Conservation (phyloP, 129 eudicot genomes). For the Flaveria brownii region DNA sequence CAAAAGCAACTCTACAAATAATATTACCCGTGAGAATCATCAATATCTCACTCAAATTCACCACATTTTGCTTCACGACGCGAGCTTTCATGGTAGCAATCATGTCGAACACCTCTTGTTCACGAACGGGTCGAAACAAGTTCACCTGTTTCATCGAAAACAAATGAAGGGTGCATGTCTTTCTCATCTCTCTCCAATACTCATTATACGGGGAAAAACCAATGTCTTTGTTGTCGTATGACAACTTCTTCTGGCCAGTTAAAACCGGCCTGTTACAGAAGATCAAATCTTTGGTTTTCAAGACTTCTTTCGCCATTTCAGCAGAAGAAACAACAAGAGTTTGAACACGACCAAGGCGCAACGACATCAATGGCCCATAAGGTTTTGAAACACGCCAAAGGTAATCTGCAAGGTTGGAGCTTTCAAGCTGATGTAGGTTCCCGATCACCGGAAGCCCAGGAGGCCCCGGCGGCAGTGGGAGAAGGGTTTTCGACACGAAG, state of each 20-base stretch:
- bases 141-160: constrained; percentile 38
- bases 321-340: constrained; percentile 44
- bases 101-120: constrained; percentile 40
- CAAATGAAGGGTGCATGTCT: constrained; percentile 38
- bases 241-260: constrained; percentile 25
- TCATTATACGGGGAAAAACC: constrained; percentile 38
- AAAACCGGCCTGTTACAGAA: constrained; percentile 36
- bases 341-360: constrained; percentile 37
- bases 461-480: constrained; percentile 50
- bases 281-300: constrained; percentile 42
- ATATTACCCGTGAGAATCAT: constrained; percentile 34
- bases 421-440: constrained; percentile 39
- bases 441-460: constrained; percentile 50
- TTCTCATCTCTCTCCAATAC: constrained; percentile 44
- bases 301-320: constrained; percentile 40
- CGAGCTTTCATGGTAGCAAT: constrained; percentile 18
- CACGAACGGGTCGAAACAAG: constrained; percentile 39
- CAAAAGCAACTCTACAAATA: constrained; percentile 37
- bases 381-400: constrained; percentile 37
- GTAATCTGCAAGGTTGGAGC: constrained; percentile 22
- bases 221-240: constrained; percentile 33
- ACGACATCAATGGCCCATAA: constrained; percentile 47
- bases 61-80: neutral
- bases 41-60: constrained; percentile 30
- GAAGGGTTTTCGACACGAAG: neutral